phyloP scores from a whole-genome alignment of 768 basidiomycete species.

The Sporobolomyces pararoseus region DNA sequence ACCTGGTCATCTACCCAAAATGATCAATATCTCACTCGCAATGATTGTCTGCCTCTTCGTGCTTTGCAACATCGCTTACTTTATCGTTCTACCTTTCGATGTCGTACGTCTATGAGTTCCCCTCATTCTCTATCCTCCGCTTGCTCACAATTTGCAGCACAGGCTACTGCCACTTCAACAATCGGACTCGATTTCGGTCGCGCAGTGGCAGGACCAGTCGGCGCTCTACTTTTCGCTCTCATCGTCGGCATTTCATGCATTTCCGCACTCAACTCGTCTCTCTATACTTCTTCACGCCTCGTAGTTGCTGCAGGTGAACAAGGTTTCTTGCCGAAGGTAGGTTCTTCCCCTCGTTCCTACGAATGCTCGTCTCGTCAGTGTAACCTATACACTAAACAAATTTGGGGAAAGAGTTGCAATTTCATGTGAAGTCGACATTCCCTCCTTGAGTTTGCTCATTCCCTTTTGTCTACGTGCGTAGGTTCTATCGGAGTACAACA shows the following conservation, averaged over 20 bases:
- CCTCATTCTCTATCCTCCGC: no score
- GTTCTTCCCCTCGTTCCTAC: no score
- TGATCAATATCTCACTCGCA: slow-evolving; percentile 33
- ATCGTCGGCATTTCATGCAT: slow-evolving; percentile 94
- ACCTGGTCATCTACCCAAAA: slow-evolving; percentile 25
- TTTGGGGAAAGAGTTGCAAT: no score
- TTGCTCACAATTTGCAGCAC: no score
- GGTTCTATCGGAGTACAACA: slow-evolving; percentile 73
- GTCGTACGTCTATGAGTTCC: no score
- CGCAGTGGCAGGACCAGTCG: slow-evolving; percentile 76
- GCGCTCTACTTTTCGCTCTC: slow-evolving; percentile 78
- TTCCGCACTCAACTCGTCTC: slow-evolving; percentile 69
- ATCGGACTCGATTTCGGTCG: slow-evolving; percentile 70
- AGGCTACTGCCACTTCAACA: slow-evolving; percentile 27
- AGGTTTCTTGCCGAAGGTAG: slow-evolving; percentile 67
- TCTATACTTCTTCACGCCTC: slow-evolving; percentile 55
- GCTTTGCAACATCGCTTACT: slow-evolving; percentile 81
- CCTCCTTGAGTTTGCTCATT: no score
- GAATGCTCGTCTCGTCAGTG: no score
- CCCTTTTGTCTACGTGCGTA: no score
- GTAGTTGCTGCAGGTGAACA: slow-evolving; percentile 86
- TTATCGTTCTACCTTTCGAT: slow-evolving; percentile 70
- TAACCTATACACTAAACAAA: no score
- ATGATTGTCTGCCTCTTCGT: slow-evolving; percentile 59
- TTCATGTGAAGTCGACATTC: not conserved